Evolutionary conservation across 306 rosid genomes (phyloP), one percentile per base, ranked within the genome.

Genomic region (Phaseolus lunatus): DNA sequence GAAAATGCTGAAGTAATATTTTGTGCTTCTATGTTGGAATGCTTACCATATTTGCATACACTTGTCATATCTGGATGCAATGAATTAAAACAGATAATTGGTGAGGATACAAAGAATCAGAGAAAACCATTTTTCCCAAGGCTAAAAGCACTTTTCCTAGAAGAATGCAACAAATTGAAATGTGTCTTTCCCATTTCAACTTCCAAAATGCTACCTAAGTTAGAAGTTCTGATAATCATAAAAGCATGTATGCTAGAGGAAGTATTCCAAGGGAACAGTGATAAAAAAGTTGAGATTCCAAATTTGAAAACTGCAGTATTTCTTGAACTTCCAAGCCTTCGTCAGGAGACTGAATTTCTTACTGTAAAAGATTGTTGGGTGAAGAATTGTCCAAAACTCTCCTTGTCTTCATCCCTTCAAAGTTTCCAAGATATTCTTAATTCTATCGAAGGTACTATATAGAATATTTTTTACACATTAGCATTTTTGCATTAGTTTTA

Each of bases 361-460:
- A 6, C 0, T 1, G 20, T 16, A 16, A 14, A 45, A 15, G 20
- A 1, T 48, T 6, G 20, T 16, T 48, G 16, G 22, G 54, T 48
- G 22, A 5, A 5, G 20, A 48, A 48, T 48, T 48, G 54, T 48
- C 54, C 54, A 16, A 48, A 48, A 48, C 20, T 16, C 0, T 48
- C 3, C 18, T 5, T 48, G 3, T 16, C 20, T 16, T 16, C 54
- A 48, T 16, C 20, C 2, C 54, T 7, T 16, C 9, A 16, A 4
- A n/a, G 20, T 7, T 5, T 48, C 20, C 0, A 10, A 48, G 0
- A 48, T 5, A 5, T 14, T 11, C 2, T 0, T 13, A 0, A 0
- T 48, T 1, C 18, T 2, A 16, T 16, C 0, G 1, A 0, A 48
- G 54, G 54, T 48, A 48, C 20, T 47, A 47, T 14, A 47, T n/a